Conservation (phyloP, 306 rosid species). For the Begonia loranthoides region DNA sequence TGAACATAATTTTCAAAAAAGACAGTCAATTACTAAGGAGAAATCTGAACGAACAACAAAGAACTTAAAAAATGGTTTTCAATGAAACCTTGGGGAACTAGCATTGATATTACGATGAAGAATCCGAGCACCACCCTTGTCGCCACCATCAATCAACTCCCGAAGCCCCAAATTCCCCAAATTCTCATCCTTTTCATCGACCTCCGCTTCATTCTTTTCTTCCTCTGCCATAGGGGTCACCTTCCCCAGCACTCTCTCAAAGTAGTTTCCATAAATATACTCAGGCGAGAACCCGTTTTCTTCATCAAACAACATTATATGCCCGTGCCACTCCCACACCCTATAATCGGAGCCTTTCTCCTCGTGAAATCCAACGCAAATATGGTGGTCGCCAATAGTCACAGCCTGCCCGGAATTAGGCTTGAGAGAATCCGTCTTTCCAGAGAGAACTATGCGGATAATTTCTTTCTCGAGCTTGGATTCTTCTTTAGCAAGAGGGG, state of each 20-base stretch:
- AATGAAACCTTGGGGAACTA: slow-evolving; percentile 48
- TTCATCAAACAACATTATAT: slow-evolving; percentile 64
- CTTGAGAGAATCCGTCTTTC: slow-evolving; percentile 39
- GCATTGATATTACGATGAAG: slow-evolving; percentile 77
- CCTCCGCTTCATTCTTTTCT: slow-evolving; percentile 9
- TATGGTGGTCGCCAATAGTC: slow-evolving; percentile 54
- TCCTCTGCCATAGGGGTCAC: slow-evolving; percentile 7
- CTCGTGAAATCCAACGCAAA: slow-evolving; percentile 68
- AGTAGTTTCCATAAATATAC: slow-evolving; percentile 87
- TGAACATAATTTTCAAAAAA: too few relatives aligned
- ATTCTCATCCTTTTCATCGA: slow-evolving; percentile 15
- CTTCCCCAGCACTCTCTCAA: slow-evolving; percentile 40
- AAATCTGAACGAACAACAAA: not conserved
- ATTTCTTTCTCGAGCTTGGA: slow-evolving; percentile 55
- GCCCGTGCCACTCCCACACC: slow-evolving; percentile 99
- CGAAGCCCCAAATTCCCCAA: slow-evolving; percentile 47
- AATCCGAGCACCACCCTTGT: slow-evolving; percentile 42
- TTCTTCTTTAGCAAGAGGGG: slow-evolving; percentile 38
- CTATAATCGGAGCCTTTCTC: slow-evolving; percentile 69
- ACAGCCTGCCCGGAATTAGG: slow-evolving; percentile 91
- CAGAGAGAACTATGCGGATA: slow-evolving; percentile 41
- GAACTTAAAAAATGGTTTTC: not conserved
- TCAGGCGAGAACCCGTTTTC: slow-evolving; percentile 70
- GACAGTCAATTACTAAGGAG: not conserved
- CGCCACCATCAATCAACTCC: slow-evolving; percentile 57